These are phyloP conservation scores for Stephania cephalantha DNA, from an alignment of 164 flowering plant genomes.

Conservation along the genomic window DNA sequence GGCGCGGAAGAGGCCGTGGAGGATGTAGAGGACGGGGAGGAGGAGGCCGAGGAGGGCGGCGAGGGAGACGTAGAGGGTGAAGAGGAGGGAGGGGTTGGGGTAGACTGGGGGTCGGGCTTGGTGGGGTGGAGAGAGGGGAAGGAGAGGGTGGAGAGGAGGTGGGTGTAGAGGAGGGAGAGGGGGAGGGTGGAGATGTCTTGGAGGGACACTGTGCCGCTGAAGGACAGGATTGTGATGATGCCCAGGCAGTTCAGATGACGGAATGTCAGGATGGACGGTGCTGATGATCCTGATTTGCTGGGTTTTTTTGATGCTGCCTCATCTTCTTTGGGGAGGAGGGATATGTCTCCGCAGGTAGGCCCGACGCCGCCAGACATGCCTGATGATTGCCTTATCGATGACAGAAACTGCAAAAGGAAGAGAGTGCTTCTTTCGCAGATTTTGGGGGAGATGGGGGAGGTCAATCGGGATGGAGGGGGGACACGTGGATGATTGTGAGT, in stretches of 20 bases:
- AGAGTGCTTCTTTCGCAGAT: neutral
- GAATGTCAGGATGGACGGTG: slow-evolving; percentile 26
- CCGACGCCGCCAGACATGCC: slow-evolving; percentile 62
- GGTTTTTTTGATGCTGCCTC: slow-evolving; percentile 4
- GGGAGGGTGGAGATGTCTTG: slow-evolving; percentile 28
- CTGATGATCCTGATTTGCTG: neutral
- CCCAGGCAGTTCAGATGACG: slow-evolving; percentile 34
- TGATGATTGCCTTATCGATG: no score
- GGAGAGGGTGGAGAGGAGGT: slow-evolving; percentile 21
- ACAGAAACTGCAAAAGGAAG: neutral
- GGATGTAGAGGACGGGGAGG: slow-evolving; percentile 59
- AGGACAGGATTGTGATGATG: slow-evolving; percentile 26
- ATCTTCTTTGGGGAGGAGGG: slow-evolving; percentile 31
- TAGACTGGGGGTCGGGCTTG: slow-evolving; percentile 26
- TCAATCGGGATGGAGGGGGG: neutral
- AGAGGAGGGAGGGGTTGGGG: slow-evolving; percentile 23
- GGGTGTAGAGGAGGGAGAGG: slow-evolving; percentile 31
- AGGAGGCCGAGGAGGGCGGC: slow-evolving; percentile 53
- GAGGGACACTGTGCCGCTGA: slow-evolving; percentile 36
- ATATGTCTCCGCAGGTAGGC: slow-evolving; percentile 34
- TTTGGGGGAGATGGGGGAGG: neutral
- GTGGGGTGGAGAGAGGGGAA: slow-evolving; percentile 17
- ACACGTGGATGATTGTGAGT: neutral
- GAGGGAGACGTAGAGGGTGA: slow-evolving; percentile 32
- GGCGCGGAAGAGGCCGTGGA: slow-evolving; percentile 54